Evolutionary conservation across 805 yeast genomes (phyloP).

Genomic region (Priceomyces medius): DNA sequence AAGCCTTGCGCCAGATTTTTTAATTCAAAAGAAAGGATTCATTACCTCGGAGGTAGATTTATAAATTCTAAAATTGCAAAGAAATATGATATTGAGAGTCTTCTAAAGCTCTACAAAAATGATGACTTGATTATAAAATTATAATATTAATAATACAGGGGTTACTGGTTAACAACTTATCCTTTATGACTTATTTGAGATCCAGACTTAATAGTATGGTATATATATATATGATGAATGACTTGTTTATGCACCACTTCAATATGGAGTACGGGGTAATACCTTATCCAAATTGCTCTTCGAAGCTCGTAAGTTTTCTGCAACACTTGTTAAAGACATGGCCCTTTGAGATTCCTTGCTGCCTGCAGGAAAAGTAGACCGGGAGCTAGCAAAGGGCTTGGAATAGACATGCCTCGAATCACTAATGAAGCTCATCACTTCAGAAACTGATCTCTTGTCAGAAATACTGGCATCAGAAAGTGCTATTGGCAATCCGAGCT

Average conservation of each 20-base stretch:
- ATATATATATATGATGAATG: neutral
- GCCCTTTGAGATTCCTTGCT: neutral
- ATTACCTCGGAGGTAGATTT: conserved; percentile 91
- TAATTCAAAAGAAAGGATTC: conserved; percentile 35
- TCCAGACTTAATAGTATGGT: neutral
- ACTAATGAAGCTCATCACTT: neutral
- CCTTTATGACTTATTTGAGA: no score
- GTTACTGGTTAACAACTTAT: no score
- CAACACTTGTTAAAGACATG: neutral
- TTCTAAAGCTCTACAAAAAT: conserved; percentile 26
- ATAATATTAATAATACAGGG: conserved; percentile 8
- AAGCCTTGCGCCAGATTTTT: conserved; percentile 75
- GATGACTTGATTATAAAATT: conserved; percentile 40
- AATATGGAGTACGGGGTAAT: neutral
- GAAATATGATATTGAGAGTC: conserved; percentile 66
- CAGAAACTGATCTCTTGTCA: neutral
- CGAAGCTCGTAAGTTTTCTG: neutral
- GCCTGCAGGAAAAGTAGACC: neutral
- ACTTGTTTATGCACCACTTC: neutral
- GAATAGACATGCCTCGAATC: neutral
- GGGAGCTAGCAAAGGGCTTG: neutral
- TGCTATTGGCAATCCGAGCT: neutral
- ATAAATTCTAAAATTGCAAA: conserved; percentile 64
- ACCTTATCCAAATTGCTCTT: neutral
- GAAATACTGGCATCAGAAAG: neutral